Percentiles rank a stretch among this genome's conserved stretches.
These are phyloP conservation scores for Trichophyton equinum DNA, from an alignment of 2,329 filamentous ascomycete genomes.

Conservation along the genomic window DNA sequence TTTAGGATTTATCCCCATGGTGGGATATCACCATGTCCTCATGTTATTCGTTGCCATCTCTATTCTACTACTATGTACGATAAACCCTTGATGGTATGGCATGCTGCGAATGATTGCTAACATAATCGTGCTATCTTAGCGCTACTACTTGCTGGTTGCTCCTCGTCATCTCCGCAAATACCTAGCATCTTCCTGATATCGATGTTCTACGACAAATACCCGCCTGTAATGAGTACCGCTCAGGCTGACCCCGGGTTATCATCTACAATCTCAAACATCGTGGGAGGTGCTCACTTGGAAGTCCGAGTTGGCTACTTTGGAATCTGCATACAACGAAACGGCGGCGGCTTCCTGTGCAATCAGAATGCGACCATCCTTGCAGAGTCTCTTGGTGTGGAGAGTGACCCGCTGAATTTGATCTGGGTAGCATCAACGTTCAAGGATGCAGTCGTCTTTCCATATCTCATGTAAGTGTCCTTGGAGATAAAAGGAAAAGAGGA, in stretches of 20 bases:
- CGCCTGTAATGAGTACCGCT: conserved; percentile 65
- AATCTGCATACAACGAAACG: conserved; percentile 87
- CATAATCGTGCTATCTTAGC: conserved; percentile 40
- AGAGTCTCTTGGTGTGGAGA: conserved; percentile 74
- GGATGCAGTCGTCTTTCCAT: conserved; percentile 96
- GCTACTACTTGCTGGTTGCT: conserved; percentile 85
- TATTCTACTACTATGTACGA: conserved; percentile 81
- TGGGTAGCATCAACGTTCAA: conserved; percentile 97
- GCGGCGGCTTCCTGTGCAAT: conserved; percentile 84
- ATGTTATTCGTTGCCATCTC: conserved; percentile 93
- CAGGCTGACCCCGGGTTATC: conserved; percentile 86
- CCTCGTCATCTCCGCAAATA: conserved; percentile 87
- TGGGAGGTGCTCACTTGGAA: conserved; percentile 69
- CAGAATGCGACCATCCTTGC: conserved; percentile 93
- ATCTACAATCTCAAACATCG: conserved; percentile 77
- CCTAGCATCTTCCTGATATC: conserved; percentile 95
- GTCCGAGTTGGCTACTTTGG: conserved; percentile 96
- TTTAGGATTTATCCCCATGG: conserved; percentile 46
- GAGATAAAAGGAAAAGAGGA: neutral
- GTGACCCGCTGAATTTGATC: conserved; percentile 92
- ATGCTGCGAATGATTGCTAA: neutral
- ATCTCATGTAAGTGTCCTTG: conserved; percentile 61
- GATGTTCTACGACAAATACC: conserved; percentile 88
- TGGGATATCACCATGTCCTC: conserved; percentile 71
- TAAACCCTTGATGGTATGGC: conserved; percentile 26